Base-by-base conservation (phyloP, 106 monocot genomes). In the Allium sativum region DNA sequence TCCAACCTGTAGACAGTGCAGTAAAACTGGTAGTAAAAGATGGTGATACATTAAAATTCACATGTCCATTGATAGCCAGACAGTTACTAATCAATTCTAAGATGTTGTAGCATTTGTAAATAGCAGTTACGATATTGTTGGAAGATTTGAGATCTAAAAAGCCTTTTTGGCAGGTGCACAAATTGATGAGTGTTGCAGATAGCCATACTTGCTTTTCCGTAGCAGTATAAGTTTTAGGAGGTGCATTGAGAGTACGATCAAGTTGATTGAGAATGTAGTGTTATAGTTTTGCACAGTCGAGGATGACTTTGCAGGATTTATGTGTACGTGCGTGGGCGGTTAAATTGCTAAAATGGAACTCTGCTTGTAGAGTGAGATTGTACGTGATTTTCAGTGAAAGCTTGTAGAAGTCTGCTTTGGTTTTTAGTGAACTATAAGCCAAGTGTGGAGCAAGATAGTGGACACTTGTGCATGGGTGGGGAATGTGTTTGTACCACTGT, bases 51-150 rank as follows among this genome's bases (percentile, higher is more conserved):
- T 70, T 46, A 7, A 58, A 18, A 31, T 43, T 52, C 42, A 40
- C 51, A 9, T 58, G 62, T 6, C 56, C 40, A 69, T 90, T 90
- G 70, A 90, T 65, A 59, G 86, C 79, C 9, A 90, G 77, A 65
- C 75, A 82, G 74, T 92, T 87, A 70, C 87, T 92, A 62, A 92
- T 72, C 64, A 92, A 70, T 3, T 78, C 76, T 40, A 87, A 77
- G 40, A 84, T 52, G 65, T 82, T 87, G 73, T 86, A 81, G n/a
- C 51, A 48, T 11, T 45, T 12, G 31, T 31, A 31, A 19, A 86
- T 41, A 7, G 79, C 79, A 42, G 44, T 8, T 20, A 78, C 58
- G 65, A 78, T 7, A 11, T 15, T 61, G 4, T 58, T n/a, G 10
- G 77, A 45, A 9, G 75, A 70, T 18, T 53, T 69, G 47, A 80